Evolutionary conservation across 164 flowering plant species (phyloP).

Genomic region (Magnolia changhungtana): DNA sequence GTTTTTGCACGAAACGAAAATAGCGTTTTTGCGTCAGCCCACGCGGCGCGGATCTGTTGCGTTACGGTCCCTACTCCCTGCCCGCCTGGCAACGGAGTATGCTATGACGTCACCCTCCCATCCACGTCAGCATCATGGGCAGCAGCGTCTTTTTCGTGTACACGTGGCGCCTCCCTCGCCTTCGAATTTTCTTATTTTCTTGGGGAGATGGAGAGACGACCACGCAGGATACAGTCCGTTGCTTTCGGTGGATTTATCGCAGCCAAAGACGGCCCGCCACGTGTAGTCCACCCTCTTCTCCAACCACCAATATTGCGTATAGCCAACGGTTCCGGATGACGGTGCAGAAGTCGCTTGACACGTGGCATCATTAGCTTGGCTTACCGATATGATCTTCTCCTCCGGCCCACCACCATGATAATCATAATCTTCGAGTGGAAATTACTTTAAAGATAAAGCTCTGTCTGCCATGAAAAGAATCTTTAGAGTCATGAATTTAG

Average conservation of each 20-base stretch:
- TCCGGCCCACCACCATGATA: not conserved
- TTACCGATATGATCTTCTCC: not conserved
- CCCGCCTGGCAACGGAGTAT: not conserved
- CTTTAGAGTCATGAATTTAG: not conserved
- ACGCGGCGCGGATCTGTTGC: not conserved
- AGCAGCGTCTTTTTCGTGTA: not conserved
- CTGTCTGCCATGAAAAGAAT: not conserved
- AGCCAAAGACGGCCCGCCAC: not conserved
- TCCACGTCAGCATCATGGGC: not conserved
- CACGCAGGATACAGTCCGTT: not conserved
- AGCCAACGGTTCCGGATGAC: not conserved
- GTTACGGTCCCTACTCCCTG: not conserved
- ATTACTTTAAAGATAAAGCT: not conserved
- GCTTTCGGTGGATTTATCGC: not conserved
- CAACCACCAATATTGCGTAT: not conserved
- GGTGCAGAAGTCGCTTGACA: not conserved
- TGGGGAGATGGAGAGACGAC: too few species aligned
- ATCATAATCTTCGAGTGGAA: not conserved
- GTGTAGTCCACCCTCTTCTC: conserved; percentile 2
- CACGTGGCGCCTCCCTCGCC: not conserved
- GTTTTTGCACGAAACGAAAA: not conserved
- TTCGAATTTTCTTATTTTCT: not conserved
- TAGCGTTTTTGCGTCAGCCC: conserved; percentile 3
- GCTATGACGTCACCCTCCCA: not conserved
- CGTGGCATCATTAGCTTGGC: not conserved